These are phyloP conservation scores for Lipomyces spencermartinsiae DNA, from an alignment of 805 yeast genomes.

Conservation along the genomic window DNA sequence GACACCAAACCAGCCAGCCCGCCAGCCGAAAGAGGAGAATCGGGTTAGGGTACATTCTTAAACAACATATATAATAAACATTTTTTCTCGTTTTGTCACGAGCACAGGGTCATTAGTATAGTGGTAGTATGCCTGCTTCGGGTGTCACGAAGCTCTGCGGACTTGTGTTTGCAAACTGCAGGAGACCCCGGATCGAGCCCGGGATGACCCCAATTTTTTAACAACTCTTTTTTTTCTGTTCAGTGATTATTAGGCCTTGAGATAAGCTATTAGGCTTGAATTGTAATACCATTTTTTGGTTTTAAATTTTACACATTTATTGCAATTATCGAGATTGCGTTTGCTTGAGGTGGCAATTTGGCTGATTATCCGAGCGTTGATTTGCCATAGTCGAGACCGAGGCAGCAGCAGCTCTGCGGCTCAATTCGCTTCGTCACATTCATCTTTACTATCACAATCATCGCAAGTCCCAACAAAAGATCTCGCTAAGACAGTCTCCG, in stretches of 20 bases:
- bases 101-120: slow-evolving; percentile 48
- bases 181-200: slow-evolving; percentile 52
- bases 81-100: background rate
- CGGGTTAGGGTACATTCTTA: too few species aligned
- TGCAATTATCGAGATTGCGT: too few species aligned
- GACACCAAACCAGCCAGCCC: too few species aligned
- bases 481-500: background rate
- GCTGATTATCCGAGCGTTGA: too few species aligned
- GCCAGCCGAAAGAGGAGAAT: too few species aligned
- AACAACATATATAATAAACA: too few species aligned
- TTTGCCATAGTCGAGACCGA: too few species aligned
- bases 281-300: background rate
- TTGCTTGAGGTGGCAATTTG: too few species aligned
- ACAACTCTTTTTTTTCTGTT: slow-evolving; percentile 1
- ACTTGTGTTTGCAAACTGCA: slow-evolving; percentile 45
- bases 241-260: background rate
- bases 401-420: background rate
- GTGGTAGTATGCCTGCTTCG: slow-evolving; percentile 52
- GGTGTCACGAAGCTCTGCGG: slow-evolving; percentile 46
- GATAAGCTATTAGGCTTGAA: background rate
- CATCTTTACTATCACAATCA: background rate
- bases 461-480: background rate
- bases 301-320: too few species aligned
- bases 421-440: background rate
- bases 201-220: slow-evolving; percentile 48